Percentiles rank a stretch among this genome's conserved stretches.
These are phyloP conservation scores for Camellia lanceoleosa DNA, from an alignment of 148 eudicot genomes.

Conservation along the genomic window DNA sequence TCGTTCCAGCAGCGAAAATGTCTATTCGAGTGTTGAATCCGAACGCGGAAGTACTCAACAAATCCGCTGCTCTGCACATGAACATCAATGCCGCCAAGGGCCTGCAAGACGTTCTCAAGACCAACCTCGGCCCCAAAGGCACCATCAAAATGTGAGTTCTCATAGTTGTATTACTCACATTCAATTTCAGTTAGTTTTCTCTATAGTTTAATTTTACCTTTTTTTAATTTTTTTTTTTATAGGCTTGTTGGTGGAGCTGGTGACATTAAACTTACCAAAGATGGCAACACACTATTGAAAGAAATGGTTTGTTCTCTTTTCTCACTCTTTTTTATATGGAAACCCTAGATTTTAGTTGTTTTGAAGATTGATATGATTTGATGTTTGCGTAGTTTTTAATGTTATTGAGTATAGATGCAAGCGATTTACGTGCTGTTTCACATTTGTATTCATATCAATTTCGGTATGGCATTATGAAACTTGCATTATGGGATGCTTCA, in stretches of 20 bases:
- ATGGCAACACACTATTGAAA: constrained; percentile 83
- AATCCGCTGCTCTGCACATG: constrained; percentile 93
- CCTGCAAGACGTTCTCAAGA: constrained; percentile 83
- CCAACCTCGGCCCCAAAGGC: constrained; percentile 97
- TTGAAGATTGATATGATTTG: neutral
- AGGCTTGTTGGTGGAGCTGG: constrained; percentile 99
- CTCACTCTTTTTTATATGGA: neutral
- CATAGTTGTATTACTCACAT: neutral
- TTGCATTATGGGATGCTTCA: neutral
- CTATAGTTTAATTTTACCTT: neutral
- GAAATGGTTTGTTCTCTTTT: constrained; percentile 62
- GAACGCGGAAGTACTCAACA: constrained; percentile 96
- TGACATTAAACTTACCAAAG: constrained; percentile 92
- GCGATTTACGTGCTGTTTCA: neutral
- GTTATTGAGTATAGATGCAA: neutral
- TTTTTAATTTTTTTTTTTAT: neutral
- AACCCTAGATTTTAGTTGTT: neutral
- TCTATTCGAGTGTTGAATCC: constrained; percentile 74
- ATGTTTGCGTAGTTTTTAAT: neutral
- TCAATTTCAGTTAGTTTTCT: neutral
- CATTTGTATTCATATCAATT: neutral
- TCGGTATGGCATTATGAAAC: neutral
- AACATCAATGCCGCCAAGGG: constrained; percentile 97
- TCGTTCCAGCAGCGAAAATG: constrained; percentile 39
- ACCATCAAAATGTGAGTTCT: constrained; percentile 74